These are phyloP conservation scores for Cladosporium sp. DNA, from an alignment of 2,329 filamentous ascomycete genomes.

Conservation along the genomic window DNA sequence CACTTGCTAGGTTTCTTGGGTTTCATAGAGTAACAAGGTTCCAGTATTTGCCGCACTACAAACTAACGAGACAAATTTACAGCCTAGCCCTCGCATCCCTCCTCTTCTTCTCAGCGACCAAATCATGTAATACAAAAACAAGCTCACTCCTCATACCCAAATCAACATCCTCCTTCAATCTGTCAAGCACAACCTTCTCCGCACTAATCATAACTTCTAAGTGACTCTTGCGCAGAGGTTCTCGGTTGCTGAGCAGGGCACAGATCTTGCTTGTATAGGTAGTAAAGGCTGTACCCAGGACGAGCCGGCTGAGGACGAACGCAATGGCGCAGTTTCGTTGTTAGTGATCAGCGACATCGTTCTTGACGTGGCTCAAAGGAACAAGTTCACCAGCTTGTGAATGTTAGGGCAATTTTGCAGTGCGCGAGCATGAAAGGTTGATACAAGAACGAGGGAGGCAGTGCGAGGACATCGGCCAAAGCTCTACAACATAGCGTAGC, in stretches of 20 bases:
- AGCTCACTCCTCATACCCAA: neutral
- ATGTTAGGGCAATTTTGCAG: neutral
- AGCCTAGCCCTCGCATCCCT: neutral
- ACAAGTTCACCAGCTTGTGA: neutral
- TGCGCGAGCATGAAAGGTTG: neutral
- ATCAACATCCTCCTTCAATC: constrained; percentile 5
- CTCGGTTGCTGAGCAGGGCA: constrained; percentile 19
- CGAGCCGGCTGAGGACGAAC: constrained; percentile 7
- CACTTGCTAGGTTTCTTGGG: neutral
- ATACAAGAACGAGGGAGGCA: neutral
- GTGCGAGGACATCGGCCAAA: neutral
- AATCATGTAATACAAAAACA: constrained; percentile 15
- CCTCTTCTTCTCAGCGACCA: constrained; percentile 3
- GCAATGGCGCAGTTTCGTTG: neutral
- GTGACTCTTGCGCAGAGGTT: constrained; percentile 21
- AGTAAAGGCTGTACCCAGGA: constrained; percentile 12
- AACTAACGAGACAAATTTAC: neutral
- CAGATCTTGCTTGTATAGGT: neutral
- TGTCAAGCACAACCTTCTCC: constrained; percentile 10
- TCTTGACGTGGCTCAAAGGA: neutral
- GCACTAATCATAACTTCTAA: constrained; percentile 20
- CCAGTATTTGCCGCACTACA: neutral
- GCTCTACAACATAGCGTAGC: neutral
- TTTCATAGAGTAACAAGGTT: neutral
- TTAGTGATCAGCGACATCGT: neutral